Evolutionary conservation across 495 filamentous ascomycete species (phyloP).

Genomic region (Tuber aestivum): DNA sequence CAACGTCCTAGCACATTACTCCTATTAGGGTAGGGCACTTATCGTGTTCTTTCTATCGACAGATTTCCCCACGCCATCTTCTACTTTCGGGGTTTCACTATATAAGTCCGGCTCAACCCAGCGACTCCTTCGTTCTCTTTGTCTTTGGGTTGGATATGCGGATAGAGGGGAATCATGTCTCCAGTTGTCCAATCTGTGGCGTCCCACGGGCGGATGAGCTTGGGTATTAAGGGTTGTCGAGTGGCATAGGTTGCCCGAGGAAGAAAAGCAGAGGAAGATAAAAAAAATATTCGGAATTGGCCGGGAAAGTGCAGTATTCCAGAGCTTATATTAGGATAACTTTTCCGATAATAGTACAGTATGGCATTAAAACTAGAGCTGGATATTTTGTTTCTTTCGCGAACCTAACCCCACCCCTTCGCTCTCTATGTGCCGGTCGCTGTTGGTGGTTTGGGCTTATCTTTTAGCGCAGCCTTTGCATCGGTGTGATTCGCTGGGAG

Average conservation of each 20-base stretch:
- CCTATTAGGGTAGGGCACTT: too few species aligned
- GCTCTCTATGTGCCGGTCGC: not conserved
- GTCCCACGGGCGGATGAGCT: not conserved
- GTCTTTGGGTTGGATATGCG: not conserved
- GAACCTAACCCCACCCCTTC: not conserved
- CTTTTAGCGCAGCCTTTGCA: constrained; percentile 3
- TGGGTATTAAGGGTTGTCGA: not conserved
- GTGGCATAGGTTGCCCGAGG: not conserved
- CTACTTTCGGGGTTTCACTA: not conserved
- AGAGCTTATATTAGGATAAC: not conserved
- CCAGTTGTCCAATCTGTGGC: not conserved
- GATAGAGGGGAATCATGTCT: not conserved
- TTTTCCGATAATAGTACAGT: not conserved
- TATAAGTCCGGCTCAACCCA: not conserved
- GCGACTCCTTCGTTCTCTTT: not conserved
- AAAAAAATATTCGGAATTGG: not conserved
- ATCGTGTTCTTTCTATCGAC: too few species aligned
- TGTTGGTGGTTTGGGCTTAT: too few species aligned
- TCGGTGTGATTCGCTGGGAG: constrained; percentile 35
- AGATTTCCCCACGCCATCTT: too few species aligned
- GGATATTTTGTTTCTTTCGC: not conserved
- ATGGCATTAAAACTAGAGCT: not conserved
- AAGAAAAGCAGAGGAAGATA: not conserved
- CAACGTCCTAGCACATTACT: too few species aligned
- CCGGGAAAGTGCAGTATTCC: not conserved